Evolutionary conservation across 2,329 filamentous ascomycete species (phyloP).

Genomic region (Fusarium gaditjirri): DNA sequence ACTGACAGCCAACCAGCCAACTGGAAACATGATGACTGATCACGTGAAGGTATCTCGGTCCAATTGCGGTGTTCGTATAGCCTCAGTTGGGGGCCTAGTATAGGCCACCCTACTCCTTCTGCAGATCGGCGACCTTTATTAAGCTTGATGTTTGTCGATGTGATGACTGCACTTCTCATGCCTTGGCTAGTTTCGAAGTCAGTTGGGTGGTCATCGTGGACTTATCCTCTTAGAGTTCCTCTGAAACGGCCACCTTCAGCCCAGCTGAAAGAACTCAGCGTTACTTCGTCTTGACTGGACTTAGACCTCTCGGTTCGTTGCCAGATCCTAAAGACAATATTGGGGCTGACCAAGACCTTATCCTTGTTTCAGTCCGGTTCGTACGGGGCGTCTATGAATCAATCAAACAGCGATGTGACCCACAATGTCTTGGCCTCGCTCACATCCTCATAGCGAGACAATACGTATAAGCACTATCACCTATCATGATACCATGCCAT

Average conservation of each 20-base stretch:
- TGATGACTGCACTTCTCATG: conserved; percentile 1
- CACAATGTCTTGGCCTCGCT: conserved; percentile 7
- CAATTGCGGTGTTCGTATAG: conserved; percentile 26
- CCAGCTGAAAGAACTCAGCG: conserved; percentile 26
- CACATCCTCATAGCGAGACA: conserved; percentile 19
- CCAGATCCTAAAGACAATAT: conserved; percentile 19
- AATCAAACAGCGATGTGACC: conserved; percentile 18
- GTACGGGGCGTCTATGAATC: neutral
- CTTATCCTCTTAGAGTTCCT: conserved; percentile 9
- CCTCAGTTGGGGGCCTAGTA: conserved; percentile 22
- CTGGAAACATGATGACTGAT: neutral
- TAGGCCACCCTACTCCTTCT: conserved; percentile 4
- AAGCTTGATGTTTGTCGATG: conserved; percentile 11
- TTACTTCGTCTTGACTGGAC: conserved; percentile 5
- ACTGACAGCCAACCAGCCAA: conserved; percentile 31
- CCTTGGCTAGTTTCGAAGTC: conserved; percentile 31
- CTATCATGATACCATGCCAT: conserved; percentile 8
- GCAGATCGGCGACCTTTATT: conserved; percentile 27
- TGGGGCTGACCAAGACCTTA: neutral
- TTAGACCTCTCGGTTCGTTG: conserved; percentile 25
- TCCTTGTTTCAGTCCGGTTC: conserved; percentile 20
- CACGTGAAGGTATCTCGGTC: conserved; percentile 22
- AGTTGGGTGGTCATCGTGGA: conserved; percentile 1
- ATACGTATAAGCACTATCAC: conserved; percentile 11
- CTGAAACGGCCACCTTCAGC: conserved; percentile 7